Percentiles rank a stretch among this genome's conserved stretches.
Evolutionary conservation across 306 rosid species (phyloP).

Genomic region (Lathyrus sativus): DNA sequence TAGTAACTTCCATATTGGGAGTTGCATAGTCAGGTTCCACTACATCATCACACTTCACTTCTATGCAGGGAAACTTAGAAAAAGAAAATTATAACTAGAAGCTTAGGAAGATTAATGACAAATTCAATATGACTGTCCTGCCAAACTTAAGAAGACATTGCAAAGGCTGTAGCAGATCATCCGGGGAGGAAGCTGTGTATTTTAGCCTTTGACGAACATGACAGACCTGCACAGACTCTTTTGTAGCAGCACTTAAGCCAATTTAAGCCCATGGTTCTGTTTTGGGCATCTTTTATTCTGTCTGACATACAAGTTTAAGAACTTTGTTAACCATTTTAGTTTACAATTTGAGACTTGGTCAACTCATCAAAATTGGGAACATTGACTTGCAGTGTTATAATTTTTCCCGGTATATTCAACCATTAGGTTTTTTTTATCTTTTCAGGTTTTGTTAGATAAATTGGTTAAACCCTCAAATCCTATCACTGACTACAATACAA

Average conservation of each 20-base stretch:
- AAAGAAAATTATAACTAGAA: background rate
- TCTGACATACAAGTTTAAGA: background rate
- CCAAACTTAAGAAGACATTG: background rate
- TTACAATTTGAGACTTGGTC: background rate
- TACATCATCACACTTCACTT: background rate
- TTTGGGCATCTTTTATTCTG: background rate
- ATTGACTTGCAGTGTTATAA: too few relatives aligned
- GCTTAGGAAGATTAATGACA: background rate
- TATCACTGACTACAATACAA: slow-evolving; percentile 83
- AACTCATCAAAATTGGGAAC: slow-evolving; percentile 6
- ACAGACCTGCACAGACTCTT: background rate
- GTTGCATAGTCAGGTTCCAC: background rate
- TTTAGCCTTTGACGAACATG: background rate
- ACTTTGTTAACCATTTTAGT: background rate
- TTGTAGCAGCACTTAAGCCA: background rate
- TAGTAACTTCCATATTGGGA: background rate
- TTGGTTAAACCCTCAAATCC: slow-evolving; percentile 88
- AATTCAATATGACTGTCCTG: background rate
- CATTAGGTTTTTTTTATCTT: slow-evolving; percentile 15
- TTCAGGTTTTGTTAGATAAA: slow-evolving; percentile 84
- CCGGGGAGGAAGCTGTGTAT: background rate
- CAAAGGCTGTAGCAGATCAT: background rate
- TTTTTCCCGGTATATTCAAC: slow-evolving; percentile 15
- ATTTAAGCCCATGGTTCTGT: background rate
- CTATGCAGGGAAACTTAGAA: background rate